A percentile compares a stretch with the other conserved stretches of the same genome.
Evolutionary conservation across 805 yeast genomes (phyloP).

Genomic region (Lipomyces chichibuensis): DNA sequence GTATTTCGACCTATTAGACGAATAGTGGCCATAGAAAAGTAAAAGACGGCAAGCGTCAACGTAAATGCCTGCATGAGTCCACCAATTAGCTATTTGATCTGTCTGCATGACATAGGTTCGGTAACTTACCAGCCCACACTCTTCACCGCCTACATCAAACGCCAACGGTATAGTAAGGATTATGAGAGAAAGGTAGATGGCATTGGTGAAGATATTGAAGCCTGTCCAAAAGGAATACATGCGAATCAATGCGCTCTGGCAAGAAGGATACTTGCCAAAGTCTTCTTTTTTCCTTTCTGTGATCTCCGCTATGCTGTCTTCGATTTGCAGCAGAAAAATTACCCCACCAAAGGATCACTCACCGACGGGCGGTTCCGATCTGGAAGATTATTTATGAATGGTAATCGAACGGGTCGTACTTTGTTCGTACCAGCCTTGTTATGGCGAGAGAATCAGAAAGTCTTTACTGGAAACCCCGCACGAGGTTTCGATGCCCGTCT

Average conservation of each 20-base stretch:
- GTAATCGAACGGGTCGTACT: background rate
- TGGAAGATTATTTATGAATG: background rate
- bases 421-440: background rate
- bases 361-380: background rate
- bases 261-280: conserved; percentile 1
- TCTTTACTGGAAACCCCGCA: background rate
- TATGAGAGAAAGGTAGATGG: conserved; percentile 65
- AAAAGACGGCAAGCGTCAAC: conserved; percentile 68
- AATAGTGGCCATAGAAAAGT: conserved; percentile 72
- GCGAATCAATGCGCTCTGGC: background rate
- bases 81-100: background rate
- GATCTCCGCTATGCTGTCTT: background rate
- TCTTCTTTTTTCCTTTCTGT: background rate
- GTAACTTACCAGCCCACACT: conserved; percentile 66
- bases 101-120: background rate
- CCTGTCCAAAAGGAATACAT: conserved; percentile 27
- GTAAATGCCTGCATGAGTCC: conserved; percentile 56
- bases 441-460: background rate
- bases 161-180: conserved; percentile 87
- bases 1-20: conserved; percentile 56
- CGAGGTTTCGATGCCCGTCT: background rate
- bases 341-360: background rate
- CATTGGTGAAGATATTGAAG: conserved; percentile 33
- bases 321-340: background rate
- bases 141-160: conserved; percentile 88